Base-by-base conservation (phyloP, 345 rosid genomes). In the Hibiscus tridactylites region DNA sequence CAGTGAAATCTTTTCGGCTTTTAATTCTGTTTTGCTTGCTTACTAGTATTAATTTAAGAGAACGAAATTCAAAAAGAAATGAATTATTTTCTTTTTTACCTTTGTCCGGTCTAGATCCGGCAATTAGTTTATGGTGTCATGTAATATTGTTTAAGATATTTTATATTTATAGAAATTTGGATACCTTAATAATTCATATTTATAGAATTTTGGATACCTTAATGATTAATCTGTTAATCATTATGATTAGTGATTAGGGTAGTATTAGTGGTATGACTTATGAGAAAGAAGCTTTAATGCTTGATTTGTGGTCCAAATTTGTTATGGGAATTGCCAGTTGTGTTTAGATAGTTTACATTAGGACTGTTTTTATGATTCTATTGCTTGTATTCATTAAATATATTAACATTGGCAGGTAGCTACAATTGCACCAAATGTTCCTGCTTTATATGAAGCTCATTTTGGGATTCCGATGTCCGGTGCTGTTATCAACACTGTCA, bases 381-480 rank as follows among this genome's bases (percentile, higher is more conserved):
- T 29, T 60, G 24, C 42, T 54, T 15, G 5, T 69, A 0, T 17
- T 68, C 10, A 5, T 33, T 31, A 10, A 4, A n/a, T 33, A 11
- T 12, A 9, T 10, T 66, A 58, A 7, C 61, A 26, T 39, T 79
- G 68, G 66, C 90, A 92, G 97, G 97, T 92, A 47, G 92, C 97
- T 13, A 47, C 86, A 58, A 86, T 95, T 26, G 96, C 99, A 21
- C 98, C 99, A 4, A 92, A 95, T 81, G 29, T 85, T 33, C 98
- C 98, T 47, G 94, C 98, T 15, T 76, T 83, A 71, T 95, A 80
- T 37, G 98, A 95, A 87, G 88, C 95, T 71, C 97, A 92, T 78
- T 92, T 90, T 69, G 99, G 94, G 78, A 83, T 91, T 80, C 97
- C 98, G 60, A 92, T 95, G 98, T 73, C 88, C 37, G 97, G 98